A percentile compares a stretch with the other conserved stretches of the same genome.
Conservation (phyloP, 352 stramenopile genomes). For the Phytophthora tubulina region DNA sequence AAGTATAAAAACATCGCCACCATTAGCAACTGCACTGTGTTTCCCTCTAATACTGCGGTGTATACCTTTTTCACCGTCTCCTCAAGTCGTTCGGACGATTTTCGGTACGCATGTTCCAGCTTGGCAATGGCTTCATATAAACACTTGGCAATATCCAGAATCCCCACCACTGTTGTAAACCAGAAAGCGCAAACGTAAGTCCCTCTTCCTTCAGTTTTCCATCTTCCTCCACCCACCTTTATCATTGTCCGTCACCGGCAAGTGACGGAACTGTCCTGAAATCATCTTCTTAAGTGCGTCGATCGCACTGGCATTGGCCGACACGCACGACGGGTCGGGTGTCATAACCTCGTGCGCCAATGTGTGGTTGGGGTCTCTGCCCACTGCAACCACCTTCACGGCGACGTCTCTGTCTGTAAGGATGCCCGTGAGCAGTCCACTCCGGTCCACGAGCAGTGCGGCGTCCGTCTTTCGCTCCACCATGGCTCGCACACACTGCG, state of each 20-base stretch:
- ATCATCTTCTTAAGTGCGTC: conserved; percentile 98
- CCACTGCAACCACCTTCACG: conserved; percentile 92
- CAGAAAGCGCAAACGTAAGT: neutral
- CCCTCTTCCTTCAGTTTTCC: neutral
- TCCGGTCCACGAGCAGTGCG: conserved; percentile 91
- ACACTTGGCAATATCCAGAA: conserved; percentile 99
- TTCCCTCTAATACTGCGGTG: neutral
- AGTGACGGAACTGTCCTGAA: conserved; percentile 95
- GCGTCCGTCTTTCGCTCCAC: conserved; percentile 92
- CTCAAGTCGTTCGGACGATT: conserved; percentile 74
- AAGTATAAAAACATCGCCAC: conserved; percentile 20
- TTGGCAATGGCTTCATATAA: conserved; percentile 98
- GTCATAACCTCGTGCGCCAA: conserved; percentile 95
- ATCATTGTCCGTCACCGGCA: conserved; percentile 94
- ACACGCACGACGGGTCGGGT: conserved; percentile 94
- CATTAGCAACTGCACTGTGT: neutral
- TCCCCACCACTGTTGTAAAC: conserved; percentile 86
- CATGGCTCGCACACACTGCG: conserved; percentile 87
- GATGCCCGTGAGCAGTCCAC: conserved; percentile 94
- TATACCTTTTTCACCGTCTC: conserved; percentile 84
- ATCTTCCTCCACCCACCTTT: conserved; percentile 56
- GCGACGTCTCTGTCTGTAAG: conserved; percentile 97
- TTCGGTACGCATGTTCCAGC: conserved; percentile 92
- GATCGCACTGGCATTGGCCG: conserved; percentile 92
- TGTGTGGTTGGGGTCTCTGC: conserved; percentile 82